A percentile compares a stretch with the other conserved stretches of the same genome.
These are phyloP conservation scores for Mortierella hygrophila DNA, from an alignment of 192 early-diverging fungal genomes.

Conservation along the genomic window DNA sequence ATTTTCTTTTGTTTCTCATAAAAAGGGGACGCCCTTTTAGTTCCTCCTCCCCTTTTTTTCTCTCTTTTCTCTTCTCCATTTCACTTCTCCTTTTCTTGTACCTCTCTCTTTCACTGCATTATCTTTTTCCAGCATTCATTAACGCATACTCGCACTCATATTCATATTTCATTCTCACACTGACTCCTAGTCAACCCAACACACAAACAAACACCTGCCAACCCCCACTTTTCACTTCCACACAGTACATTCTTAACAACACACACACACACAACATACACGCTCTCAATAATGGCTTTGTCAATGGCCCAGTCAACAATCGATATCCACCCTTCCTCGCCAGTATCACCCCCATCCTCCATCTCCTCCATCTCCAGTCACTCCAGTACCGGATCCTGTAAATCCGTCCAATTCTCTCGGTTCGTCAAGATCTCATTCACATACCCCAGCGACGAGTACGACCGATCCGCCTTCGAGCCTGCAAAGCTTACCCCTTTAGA, in stretches of 20 bases:
- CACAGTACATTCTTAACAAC: not conserved
- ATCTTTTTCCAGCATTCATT: not conserved
- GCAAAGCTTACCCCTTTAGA: constrained; percentile 48
- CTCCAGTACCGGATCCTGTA: constrained; percentile 14
- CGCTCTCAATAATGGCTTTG: not conserved
- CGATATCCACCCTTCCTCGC: not conserved
- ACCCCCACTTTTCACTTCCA: not conserved
- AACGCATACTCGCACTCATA: not conserved
- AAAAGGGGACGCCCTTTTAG: not conserved
- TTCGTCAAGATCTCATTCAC: constrained; percentile 58
- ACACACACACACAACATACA: not conserved
- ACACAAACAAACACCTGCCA: too few relatives aligned
- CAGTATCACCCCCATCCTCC: constrained; percentile 10
- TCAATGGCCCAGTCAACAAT: constrained; percentile 1
- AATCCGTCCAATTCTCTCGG: constrained; percentile 60
- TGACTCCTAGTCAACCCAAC: not conserved
- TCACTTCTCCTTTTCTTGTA: not conserved
- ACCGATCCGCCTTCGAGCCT: constrained; percentile 56
- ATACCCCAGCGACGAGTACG: constrained; percentile 58
- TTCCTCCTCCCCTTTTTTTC: not conserved
- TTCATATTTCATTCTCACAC: not conserved
- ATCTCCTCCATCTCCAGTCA: not conserved
- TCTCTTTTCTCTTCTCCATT: not conserved
- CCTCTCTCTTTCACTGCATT: not conserved
- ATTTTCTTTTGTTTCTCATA: not conserved